A percentile compares a stretch with the other conserved stretches of the same genome.
Conservation (phyloP, 2,329 filamentous ascomycete species). For the Cercospora berteroae region DNA sequence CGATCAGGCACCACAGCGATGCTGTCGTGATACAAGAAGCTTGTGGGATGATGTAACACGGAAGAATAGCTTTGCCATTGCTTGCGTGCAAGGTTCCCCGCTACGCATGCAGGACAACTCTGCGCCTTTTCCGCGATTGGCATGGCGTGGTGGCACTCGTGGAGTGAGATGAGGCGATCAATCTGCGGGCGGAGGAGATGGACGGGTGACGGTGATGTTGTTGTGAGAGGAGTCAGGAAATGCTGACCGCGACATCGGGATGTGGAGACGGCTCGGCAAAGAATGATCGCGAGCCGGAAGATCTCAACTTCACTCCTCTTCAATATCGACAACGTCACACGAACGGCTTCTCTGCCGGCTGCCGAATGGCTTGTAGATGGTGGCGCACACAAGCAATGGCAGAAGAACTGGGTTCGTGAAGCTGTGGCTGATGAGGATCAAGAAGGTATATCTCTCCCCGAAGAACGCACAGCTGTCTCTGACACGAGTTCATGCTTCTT, state of each 20-base stretch:
- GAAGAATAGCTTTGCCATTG: constrained; percentile 15
- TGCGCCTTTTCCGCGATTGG: neutral
- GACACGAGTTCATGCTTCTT: neutral
- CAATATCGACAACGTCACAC: neutral
- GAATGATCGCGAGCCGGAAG: neutral
- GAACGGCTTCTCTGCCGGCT: neutral
- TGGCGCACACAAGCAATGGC: neutral
- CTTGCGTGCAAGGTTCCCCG: constrained; percentile 16
- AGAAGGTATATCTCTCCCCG: neutral
- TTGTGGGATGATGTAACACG: constrained; percentile 17
- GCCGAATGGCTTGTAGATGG: neutral
- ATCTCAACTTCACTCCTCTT: neutral
- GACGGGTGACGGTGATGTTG: neutral
- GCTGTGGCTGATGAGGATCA: neutral
- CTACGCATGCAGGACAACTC: constrained; percentile 11
- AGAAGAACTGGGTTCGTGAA: neutral
- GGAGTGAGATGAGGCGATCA: neutral
- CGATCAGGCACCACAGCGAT: constrained; percentile 21
- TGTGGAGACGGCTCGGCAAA: constrained; percentile 2
- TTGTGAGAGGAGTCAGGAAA: neutral
- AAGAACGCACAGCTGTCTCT: neutral
- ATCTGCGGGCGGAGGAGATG: neutral
- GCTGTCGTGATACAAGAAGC: constrained; percentile 8
- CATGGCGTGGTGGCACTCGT: neutral
- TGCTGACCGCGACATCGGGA: neutral